Percentiles rank a stretch among this genome's conserved stretches.
phyloP scores from a whole-genome alignment of 148 eudicot species.

The Cornus kousa region DNA sequence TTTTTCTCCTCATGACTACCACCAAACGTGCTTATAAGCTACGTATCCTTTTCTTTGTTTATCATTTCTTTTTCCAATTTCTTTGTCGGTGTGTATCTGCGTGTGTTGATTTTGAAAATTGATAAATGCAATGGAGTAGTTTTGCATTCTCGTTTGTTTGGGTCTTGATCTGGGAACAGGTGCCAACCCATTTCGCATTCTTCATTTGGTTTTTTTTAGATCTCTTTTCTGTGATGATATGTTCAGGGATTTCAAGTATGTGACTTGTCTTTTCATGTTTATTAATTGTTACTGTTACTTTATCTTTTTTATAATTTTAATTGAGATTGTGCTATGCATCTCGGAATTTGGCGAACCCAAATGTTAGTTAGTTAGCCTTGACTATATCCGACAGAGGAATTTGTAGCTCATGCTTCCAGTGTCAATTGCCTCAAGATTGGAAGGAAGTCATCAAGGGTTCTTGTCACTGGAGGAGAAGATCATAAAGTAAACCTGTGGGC shows the following conservation, averaged over 20 bases:
- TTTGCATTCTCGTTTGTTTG: neutral
- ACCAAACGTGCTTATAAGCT: slow-evolving; percentile 96
- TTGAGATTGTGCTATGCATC: neutral
- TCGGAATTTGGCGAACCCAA: neutral
- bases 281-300: neutral
- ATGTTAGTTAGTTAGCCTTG: slow-evolving; percentile 33
- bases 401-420: slow-evolving; percentile 86
- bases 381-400: slow-evolving; percentile 71
- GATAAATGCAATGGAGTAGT: neutral
- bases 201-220: neutral
- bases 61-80: neutral
- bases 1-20: slow-evolving; percentile 45
- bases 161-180: neutral
- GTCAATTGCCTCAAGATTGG: slow-evolving; percentile 97
- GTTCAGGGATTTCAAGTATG: neutral
- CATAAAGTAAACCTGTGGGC: slow-evolving; percentile 99
- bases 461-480: slow-evolving; percentile 98
- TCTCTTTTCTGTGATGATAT: neutral
- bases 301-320: neutral
- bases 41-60: slow-evolving; percentile 67
- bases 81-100: neutral
- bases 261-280: neutral
- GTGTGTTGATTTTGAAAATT: no score
- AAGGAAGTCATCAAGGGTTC: slow-evolving; percentile 88
- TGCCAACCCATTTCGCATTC: neutral